phyloP scores from a whole-genome alignment of 164 flowering plant species.

The Tetracentron sinense region DNA sequence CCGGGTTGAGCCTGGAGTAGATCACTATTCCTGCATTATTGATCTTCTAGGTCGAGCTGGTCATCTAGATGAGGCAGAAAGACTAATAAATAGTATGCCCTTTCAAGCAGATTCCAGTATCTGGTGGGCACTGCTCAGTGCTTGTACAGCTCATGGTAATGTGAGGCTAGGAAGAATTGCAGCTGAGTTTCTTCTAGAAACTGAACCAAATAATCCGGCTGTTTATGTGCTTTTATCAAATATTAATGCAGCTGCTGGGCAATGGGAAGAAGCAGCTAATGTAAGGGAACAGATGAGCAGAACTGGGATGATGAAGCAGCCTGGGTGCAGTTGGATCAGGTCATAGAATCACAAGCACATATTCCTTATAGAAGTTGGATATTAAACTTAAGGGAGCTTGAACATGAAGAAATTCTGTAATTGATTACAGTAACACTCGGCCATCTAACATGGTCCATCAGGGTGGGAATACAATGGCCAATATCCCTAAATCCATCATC shows the following conservation, averaged over 20 bases:
- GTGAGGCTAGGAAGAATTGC: conserved; percentile 49
- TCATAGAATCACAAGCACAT: conserved; percentile 1
- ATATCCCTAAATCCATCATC: too few species aligned
- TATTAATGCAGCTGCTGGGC: conserved; percentile 51
- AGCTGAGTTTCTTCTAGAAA: conserved; percentile 43
- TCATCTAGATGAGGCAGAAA: conserved; percentile 51
- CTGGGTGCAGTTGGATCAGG: conserved; percentile 57
- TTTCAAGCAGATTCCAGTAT: conserved; percentile 27
- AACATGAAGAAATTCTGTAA: not conserved
- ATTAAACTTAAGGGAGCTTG: not conserved
- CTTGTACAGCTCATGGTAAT: conserved; percentile 61
- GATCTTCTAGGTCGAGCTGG: conserved; percentile 66
- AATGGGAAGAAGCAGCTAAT: conserved; percentile 60
- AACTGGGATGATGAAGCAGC: conserved; percentile 36
- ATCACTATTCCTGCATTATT: conserved; percentile 56
- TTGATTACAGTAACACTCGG: too few species aligned
- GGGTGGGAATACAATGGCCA: too few species aligned
- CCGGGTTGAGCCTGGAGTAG: conserved; percentile 39
- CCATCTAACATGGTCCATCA: too few species aligned
- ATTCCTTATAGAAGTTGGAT: not conserved
- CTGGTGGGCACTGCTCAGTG: conserved; percentile 64
- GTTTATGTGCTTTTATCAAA: conserved; percentile 52
- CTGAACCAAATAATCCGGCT: conserved; percentile 44
- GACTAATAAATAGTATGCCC: conserved; percentile 25
- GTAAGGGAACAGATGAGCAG: conserved; percentile 39